Evolutionary conservation across 140 eudicot genomes (phyloP), one percentile per base, ranked within the genome.

Genomic region (Flaveria floridana): DNA sequence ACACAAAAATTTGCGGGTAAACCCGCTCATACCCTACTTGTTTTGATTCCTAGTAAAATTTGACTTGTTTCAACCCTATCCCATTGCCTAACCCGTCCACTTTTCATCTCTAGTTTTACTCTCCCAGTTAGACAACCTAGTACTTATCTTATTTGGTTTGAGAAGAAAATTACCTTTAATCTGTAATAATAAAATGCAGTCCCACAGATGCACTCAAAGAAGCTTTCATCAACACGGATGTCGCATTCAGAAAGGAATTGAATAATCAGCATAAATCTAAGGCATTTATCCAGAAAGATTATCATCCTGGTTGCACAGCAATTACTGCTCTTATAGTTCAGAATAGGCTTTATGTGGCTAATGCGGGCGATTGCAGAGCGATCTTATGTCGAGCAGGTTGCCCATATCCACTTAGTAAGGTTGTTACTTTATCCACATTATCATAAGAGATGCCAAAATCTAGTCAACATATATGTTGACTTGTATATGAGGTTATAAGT

Each of bases 301-400:
- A 78, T 79, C 95, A 91, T 64, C 99, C 99, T 79, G 99, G 99
- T 53, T 94, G 99, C 70, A 94, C 99, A 37, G 99, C 99, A 67
- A 75, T 91, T 67, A 70, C 82, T 74, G 95, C 90, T 68, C 88
- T 94, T 78, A 73, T 94, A 70, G 83, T 94, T 25, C 76, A 82
- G 79, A 76, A 91, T 76, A 88, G 73, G 88, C 88, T 94, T 59
- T 90, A 78, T 81, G 89, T 90, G 76, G 99, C 97, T 74, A 94
- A 91, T 88, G 96, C 95, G 71, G 99, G 99, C 75, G 99, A 94
- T 78, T 91, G 99, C 78, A 84, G 97, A 59, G 86, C 97, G 41
- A 88, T 91, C 51, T 59, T 94, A 70, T 94, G 97, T 71, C 90
- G 96, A 34, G 79, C 84, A 65, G 96, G 96, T 42, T 73, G 76